Base-by-base conservation (phyloP, 768 basidiomycete genomes). In the Dacryopinax spathularia region DNA sequence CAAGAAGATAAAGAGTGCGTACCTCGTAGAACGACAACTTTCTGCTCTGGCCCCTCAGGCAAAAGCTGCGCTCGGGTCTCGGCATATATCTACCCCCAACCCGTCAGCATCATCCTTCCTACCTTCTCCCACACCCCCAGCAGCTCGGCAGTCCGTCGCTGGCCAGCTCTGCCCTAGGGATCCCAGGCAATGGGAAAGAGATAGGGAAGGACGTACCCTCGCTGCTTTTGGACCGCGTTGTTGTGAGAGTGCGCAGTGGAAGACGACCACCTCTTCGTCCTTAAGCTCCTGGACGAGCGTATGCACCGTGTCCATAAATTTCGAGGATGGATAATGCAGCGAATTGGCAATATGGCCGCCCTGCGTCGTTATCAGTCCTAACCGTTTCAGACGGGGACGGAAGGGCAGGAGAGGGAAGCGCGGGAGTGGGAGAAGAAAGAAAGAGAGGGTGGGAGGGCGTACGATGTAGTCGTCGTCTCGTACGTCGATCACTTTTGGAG, bases 191-290 rank as follows among this genome's bases (percentile, higher is more conserved):
- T n/a, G n/a, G n/a, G n/a, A n/a, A n/a, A n/a, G n/a, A n/a, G n/a
- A 41, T 29, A 33, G 66, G 33, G 25, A 25, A 31, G 20, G 29
- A 69, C 79, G 34, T 72, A 90, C 90, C 66, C 81, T 76, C 36
- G 89, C 89, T 63, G 89, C 86, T 69, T 83, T 84, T 0, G 89
- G 90, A 18, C 89, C 89, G 89, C 90, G 80, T 34, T 81, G 77
- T 74, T 91, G 89, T 7, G 88, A 89, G 60, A 87, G 75, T 1
- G 81, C 79, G 70, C 90, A 91, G 70, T 91, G 90, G 70, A 92
- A 92, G 59, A 92, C 76, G 18, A 91, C 75, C 18, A 78, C 72
- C 16, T 82, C 81, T 3, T 89, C 75, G 35, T 81, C 77, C 71
- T 85, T 85, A 12, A 82, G 82, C 61, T 82, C 74, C 69, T 76